These are phyloP conservation scores for Mrakia frigida DNA, from an alignment of 768 basidiomycete genomes.

Conservation along the genomic window DNA sequence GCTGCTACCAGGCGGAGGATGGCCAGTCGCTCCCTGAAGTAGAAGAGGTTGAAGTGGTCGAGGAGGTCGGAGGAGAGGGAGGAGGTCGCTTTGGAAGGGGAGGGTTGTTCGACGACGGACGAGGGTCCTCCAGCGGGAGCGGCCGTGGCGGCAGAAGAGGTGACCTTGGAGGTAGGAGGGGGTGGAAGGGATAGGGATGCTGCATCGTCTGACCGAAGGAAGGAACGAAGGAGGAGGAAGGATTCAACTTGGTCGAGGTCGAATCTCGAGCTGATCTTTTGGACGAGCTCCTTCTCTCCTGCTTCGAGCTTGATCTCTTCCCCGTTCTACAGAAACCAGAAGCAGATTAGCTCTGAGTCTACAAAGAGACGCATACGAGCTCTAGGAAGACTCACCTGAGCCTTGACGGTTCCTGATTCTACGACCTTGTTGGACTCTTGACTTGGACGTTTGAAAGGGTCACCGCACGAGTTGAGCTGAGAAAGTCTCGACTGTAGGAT, in stretches of 20 bases:
- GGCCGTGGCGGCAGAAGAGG: background rate
- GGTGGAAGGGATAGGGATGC: slow-evolving; percentile 7
- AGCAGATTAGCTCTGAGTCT: no score
- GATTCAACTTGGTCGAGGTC: slow-evolving; percentile 77
- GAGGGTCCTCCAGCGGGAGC: background rate
- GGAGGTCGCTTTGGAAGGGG: slow-evolving; percentile 46
- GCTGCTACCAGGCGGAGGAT: slow-evolving; percentile 65
- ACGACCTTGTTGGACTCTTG: background rate
- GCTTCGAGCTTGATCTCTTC: slow-evolving; percentile 50
- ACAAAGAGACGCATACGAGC: no score
- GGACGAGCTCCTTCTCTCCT: slow-evolving; percentile 63
- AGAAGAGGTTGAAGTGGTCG: slow-evolving; percentile 68
- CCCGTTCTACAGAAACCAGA: background rate
- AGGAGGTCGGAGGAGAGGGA: slow-evolving; percentile 45
- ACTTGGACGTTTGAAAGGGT: background rate
- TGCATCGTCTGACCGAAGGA: slow-evolving; percentile 50
- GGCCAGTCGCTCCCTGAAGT: slow-evolving; percentile 71
- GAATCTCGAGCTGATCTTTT: slow-evolving; percentile 66
- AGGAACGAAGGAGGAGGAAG: slow-evolving; percentile 65
- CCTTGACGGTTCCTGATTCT: slow-evolving; percentile 1
- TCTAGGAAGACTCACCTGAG: background rate
- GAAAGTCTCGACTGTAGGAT: background rate
- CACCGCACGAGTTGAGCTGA: slow-evolving; percentile 18
- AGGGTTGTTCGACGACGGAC: background rate
- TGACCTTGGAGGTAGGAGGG: background rate